Evolutionary conservation across 2,329 filamentous ascomycete genomes (phyloP).

Genomic region (Penicillium sp.): DNA sequence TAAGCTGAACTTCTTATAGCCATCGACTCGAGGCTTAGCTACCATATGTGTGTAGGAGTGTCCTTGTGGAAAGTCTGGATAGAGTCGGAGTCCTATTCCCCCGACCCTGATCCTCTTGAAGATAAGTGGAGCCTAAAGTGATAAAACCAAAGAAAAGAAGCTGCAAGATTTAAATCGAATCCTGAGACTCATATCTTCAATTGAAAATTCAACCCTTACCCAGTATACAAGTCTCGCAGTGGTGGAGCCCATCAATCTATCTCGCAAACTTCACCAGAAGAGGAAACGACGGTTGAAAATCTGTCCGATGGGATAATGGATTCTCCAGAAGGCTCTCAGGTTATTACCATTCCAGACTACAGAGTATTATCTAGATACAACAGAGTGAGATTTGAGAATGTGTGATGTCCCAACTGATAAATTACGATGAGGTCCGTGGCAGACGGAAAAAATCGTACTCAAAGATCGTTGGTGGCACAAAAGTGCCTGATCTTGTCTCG

Average conservation of each 20-base stretch:
- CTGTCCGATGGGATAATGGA: neutral
- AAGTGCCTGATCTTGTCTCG: constrained; percentile 51
- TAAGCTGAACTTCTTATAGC: neutral
- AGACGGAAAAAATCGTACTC: constrained; percentile 54
- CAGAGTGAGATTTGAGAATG: neutral
- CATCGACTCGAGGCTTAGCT: too few relatives aligned
- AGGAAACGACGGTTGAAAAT: neutral
- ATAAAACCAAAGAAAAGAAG: neutral
- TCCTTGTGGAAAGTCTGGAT: neutral
- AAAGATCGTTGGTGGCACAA: constrained; percentile 50
- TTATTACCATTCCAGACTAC: neutral
- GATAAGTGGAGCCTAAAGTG: neutral
- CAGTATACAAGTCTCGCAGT: neutral
- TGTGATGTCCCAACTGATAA: constrained; percentile 49
- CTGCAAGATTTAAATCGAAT: neutral
- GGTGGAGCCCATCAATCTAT: neutral
- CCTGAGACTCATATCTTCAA: neutral
- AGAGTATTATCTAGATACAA: neutral
- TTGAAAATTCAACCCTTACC: neutral
- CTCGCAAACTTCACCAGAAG: constrained; percentile 3
- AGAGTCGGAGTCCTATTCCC: neutral
- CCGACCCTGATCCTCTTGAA: neutral
- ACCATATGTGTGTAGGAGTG: neutral
- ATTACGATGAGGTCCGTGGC: constrained; percentile 50
- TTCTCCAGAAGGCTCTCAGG: neutral